Evolutionary conservation across 352 stramenopile genomes (phyloP).

Genomic region (Pythium aristosporum): DNA sequence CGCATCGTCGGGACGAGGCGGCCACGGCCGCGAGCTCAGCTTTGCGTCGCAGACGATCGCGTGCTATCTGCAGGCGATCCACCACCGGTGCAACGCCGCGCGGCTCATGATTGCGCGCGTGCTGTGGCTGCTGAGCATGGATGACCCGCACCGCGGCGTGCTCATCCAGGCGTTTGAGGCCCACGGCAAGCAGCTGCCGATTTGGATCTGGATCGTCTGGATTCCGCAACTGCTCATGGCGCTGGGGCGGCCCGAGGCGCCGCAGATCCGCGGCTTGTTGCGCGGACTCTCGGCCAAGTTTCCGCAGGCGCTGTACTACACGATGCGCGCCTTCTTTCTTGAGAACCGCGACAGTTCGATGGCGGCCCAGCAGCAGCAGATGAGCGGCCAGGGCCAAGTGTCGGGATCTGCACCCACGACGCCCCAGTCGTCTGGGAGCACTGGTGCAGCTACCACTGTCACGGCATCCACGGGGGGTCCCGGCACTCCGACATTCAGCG

Average conservation of each 20-base stretch:
- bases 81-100: slow-evolving; percentile 88
- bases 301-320: slow-evolving; percentile 98
- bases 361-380: slow-evolving; percentile 17
- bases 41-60: slow-evolving; percentile 90
- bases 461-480: slow-evolving; percentile 12
- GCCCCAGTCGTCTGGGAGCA: slow-evolving; percentile 16
- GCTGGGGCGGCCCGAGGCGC: slow-evolving; percentile 91
- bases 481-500: slow-evolving; percentile 26
- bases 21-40: slow-evolving; percentile 41
- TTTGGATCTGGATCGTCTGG: slow-evolving; percentile 99
- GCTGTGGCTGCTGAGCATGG: slow-evolving; percentile 89
- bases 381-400: slow-evolving; percentile 18
- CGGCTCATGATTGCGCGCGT: slow-evolving; percentile 90
- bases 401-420: slow-evolving; percentile 24
- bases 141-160: slow-evolving; percentile 63
- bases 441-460: not conserved
- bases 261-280: slow-evolving; percentile 77
- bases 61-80: slow-evolving; percentile 93
- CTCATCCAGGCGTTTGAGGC: slow-evolving; percentile 91
- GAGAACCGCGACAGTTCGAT: slow-evolving; percentile 94
- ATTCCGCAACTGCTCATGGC: slow-evolving; percentile 97
- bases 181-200: slow-evolving; percentile 92
- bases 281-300: slow-evolving; percentile 91
- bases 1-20: slow-evolving; percentile 38
- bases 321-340: slow-evolving; percentile 97